Percentiles rank a stretch among this genome's conserved stretches.
These are phyloP conservation scores for Vanrija pseudolonga DNA, from an alignment of 1,284 basidiomycete genomes.

Conservation along the genomic window DNA sequence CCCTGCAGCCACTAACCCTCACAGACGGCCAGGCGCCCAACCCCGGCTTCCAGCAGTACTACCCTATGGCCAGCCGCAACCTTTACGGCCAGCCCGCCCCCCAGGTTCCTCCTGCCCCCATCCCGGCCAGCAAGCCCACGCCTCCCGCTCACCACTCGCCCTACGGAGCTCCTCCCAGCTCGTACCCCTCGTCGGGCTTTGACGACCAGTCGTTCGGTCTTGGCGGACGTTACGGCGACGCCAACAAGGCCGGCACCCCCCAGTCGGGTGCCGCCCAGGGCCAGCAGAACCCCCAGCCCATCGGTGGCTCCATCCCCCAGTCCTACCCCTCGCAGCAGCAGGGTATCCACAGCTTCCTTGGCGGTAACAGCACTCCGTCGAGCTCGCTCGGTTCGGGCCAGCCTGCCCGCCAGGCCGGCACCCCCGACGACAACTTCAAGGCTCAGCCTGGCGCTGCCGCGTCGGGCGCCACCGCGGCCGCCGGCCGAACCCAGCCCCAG, in stretches of 20 bases:
- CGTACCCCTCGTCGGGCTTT: conserved; percentile 34
- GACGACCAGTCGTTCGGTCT: conserved; percentile 37
- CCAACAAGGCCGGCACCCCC: conserved; percentile 17
- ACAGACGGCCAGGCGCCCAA: conserved; percentile 46
- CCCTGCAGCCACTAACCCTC: neutral
- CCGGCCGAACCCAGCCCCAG: conserved; percentile 22
- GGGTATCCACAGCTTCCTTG: conserved; percentile 39
- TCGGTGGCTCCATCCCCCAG: conserved; percentile 9
- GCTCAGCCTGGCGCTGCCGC: conserved; percentile 14
- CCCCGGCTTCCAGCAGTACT: conserved; percentile 49
- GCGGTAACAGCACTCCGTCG: conserved; percentile 20
- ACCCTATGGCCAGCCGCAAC: conserved; percentile 43
- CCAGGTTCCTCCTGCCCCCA: conserved; percentile 38
- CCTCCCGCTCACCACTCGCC: conserved; percentile 38
- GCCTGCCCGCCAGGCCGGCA: conserved; percentile 29
- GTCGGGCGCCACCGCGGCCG: conserved; percentile 10
- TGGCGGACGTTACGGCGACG: conserved; percentile 38
- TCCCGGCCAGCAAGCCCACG: conserved; percentile 38
- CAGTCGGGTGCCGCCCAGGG: conserved; percentile 11
- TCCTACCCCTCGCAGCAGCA: conserved; percentile 15
- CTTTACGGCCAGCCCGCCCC: conserved; percentile 46
- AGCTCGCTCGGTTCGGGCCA: conserved; percentile 13
- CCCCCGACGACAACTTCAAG: conserved; percentile 46
- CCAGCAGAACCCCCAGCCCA: conserved; percentile 19
- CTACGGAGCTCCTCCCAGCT: conserved; percentile 41